Percentiles rank a stretch among this genome's conserved stretches.
These are phyloP conservation scores for Chlorociboria aeruginascens DNA, from an alignment of 495 filamentous ascomycete genomes.

Conservation along the genomic window DNA sequence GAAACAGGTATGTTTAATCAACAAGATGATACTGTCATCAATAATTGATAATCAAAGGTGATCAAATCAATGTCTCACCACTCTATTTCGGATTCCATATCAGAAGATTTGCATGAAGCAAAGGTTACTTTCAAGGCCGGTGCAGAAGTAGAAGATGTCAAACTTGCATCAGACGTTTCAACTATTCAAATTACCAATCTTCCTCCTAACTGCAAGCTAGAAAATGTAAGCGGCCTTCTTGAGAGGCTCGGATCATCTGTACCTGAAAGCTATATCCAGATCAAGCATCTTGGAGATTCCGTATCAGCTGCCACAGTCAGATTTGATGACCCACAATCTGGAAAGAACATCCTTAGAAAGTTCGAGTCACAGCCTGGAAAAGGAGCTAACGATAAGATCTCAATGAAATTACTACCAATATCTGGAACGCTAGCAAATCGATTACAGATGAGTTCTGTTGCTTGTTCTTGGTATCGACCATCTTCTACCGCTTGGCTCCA, in stretches of 20 bases:
- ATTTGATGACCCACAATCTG: slow-evolving; percentile 1
- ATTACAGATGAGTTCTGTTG: slow-evolving; percentile 3
- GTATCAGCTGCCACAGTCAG: not conserved
- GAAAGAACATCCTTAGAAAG: not conserved
- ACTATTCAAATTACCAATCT: slow-evolving; percentile 1
- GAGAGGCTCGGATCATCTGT: not conserved
- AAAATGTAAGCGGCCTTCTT: not conserved
- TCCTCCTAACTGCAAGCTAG: not conserved
- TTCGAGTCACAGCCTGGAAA: not conserved
- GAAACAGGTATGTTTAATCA: too few species aligned
- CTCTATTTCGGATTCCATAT: not conserved
- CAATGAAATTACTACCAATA: not conserved
- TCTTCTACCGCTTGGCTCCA: slow-evolving; percentile 1
- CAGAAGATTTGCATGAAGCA: not conserved
- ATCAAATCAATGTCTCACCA: not conserved
- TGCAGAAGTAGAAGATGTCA: slow-evolving; percentile 1
- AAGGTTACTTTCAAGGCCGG: not conserved
- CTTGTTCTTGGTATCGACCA: slow-evolving; percentile 5
- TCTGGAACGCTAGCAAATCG: not conserved
- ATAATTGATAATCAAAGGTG: not conserved
- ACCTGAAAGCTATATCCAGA: not conserved
- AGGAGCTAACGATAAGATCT: not conserved
- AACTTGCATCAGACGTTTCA: slow-evolving; percentile 5
- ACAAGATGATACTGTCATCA: not conserved
- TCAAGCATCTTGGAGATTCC: not conserved